These are phyloP conservation scores for Citrullus mucosospermus DNA, from an alignment of 306 rosid genomes.

Conservation along the genomic window DNA sequence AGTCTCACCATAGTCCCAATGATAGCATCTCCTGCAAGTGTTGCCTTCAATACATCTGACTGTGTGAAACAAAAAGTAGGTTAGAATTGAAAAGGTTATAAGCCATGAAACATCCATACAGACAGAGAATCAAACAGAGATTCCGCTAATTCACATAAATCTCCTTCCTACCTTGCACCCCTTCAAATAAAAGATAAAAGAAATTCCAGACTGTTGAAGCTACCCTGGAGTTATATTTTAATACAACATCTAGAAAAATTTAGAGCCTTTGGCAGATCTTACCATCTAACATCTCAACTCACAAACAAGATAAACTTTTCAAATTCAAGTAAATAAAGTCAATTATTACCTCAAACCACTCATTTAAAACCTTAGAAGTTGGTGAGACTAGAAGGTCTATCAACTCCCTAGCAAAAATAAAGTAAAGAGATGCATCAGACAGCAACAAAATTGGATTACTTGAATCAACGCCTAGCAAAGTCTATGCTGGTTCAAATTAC, in stretches of 20 bases:
- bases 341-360: constrained; percentile 64
- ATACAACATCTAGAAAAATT: background rate
- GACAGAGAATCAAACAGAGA: background rate
- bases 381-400: constrained; percentile 63
- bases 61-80: constrained; percentile 24
- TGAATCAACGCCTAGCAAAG: background rate
- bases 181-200: background rate
- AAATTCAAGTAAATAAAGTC: background rate
- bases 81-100: background rate
- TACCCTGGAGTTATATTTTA: background rate
- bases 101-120: background rate
- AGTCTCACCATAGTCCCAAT: constrained; percentile 55
- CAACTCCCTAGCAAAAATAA: constrained; percentile 43
- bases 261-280: background rate
- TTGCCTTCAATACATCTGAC: constrained; percentile 73
- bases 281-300: background rate
- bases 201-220: background rate
- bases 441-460: background rate
- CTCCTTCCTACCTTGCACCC: background rate
- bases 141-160: background rate
- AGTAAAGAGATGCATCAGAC: constrained; percentile 7
- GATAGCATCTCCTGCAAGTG: constrained; percentile 72
- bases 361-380: constrained; percentile 56
- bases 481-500: constrained; percentile 4
- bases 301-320: background rate